Base-by-base conservation (phyloP, 352 stramenopile genomes). In the Halophytophthora batemanensis region DNA sequence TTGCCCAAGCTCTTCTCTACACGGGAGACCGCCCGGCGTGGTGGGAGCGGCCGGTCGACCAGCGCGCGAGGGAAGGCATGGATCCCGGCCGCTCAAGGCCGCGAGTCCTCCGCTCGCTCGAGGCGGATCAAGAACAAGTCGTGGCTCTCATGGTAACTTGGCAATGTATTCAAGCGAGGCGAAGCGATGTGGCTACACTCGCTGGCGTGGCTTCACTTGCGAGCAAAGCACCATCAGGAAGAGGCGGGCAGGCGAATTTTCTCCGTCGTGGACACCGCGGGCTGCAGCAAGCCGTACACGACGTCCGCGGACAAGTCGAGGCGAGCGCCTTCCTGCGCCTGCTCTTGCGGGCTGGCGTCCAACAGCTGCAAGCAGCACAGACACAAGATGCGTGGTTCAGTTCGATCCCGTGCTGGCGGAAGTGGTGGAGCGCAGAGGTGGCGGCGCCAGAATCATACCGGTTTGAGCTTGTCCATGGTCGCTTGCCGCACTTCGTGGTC, bases 401-500 rank as follows among this genome's bases (percentile, higher is more conserved):
- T 10, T 10, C 25, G 25, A 46, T 6, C 18, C 19, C 11, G 29
- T 31, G 18, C 21, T 19, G 34, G 17, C 18, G 35, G 12, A 43
- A 22, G 12, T 35, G 4, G 15, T 2, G 22, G 21, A 29, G 8
- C 6, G 40, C 13, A 41, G 19, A 23, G 17, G 12, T 11, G 18
- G 35, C 2, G 39, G 15, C 6, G 28, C 6, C 19, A 53, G 18
- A 15, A 35, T 21, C 23, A 3, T 62, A 87, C 77, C 48, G 66
- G 47, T n/a, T 62, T 72, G 0, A 85, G 54, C 18, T 70, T 64
- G 10, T 28, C 17, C 13, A 78, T 62, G 5, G 31, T 69, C 6
- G 64, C 60, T 55, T 81, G 46, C 10, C 77, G 66, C 14, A 59
- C 40, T 55, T 87, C 67, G 19, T 73, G 64, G 50, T 86, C 77